These are phyloP conservation scores for Saksenaea oblongispora DNA, from an alignment of 371 early-diverging fungal genomes.

Conservation along the genomic window DNA sequence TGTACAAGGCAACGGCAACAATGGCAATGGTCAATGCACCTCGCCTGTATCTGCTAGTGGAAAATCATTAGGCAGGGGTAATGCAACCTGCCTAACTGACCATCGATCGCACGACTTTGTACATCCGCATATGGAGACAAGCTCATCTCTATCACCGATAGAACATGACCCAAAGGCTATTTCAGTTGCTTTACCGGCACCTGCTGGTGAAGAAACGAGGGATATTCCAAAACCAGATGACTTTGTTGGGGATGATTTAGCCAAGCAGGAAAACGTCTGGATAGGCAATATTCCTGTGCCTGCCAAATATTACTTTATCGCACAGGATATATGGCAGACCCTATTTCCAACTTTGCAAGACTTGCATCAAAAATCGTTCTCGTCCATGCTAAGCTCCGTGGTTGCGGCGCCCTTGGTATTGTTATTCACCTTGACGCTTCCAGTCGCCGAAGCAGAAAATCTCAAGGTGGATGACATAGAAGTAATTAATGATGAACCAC, in stretches of 20 bases:
- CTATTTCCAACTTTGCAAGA: slow-evolving; percentile 59
- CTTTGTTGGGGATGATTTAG: background rate
- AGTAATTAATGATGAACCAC: slow-evolving; percentile 15
- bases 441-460: slow-evolving; percentile 57
- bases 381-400: slow-evolving; percentile 50
- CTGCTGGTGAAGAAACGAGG: background rate
- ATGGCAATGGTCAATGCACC: background rate
- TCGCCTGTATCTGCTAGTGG: background rate
- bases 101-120: background rate
- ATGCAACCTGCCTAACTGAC: background rate
- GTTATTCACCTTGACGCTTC: slow-evolving; percentile 58
- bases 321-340: slow-evolving; percentile 7
- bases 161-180: background rate
- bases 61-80: background rate
- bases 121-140: background rate
- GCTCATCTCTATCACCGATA: background rate
- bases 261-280: background rate
- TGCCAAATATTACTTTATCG: background rate
- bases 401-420: slow-evolving; percentile 57
- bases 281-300: background rate
- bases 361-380: slow-evolving; percentile 49
- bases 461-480: slow-evolving; percentile 37
- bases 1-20: background rate
- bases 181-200: background rate
- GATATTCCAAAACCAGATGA: background rate